A percentile compares a stretch with the other conserved stretches of the same genome.
Conservation (phyloP, 2,329 filamentous ascomycete species). For the Anthostomella pinea region DNA sequence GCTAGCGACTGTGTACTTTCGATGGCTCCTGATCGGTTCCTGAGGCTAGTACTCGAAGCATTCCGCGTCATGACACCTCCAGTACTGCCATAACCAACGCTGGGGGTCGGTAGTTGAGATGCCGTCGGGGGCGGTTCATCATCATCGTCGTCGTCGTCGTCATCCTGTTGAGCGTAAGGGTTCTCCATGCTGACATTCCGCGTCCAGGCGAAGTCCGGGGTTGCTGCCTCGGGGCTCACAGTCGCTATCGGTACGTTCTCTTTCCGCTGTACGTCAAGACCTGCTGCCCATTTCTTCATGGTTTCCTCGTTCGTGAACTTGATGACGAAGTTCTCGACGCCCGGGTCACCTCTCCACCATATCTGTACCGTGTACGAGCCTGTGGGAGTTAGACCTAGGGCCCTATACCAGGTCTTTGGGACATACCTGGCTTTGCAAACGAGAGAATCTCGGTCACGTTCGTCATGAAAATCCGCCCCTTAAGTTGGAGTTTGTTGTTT, state of each 20-base stretch:
- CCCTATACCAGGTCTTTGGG: constrained; percentile 4
- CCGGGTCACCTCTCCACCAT: constrained; percentile 96
- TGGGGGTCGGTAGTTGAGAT: constrained; percentile 33
- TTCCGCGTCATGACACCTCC: constrained; percentile 57
- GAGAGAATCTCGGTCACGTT: constrained; percentile 96
- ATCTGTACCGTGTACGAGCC: constrained; percentile 95
- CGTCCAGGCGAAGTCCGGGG: constrained; percentile 80
- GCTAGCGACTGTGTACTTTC: constrained; percentile 63
- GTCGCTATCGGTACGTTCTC: constrained; percentile 50
- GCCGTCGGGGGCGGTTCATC: constrained; percentile 28
- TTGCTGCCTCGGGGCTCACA: constrained; percentile 45
- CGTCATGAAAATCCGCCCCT: constrained; percentile 98
- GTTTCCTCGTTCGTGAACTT: constrained; percentile 87
- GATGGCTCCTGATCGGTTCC: constrained; percentile 72
- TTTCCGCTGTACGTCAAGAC: constrained; percentile 75
- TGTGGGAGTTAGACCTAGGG: constrained; percentile 33
- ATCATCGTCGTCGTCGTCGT: constrained; percentile 61
- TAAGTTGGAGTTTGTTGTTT: constrained; percentile 84
- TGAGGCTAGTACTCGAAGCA: constrained; percentile 70
- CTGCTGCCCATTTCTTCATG: constrained; percentile 87
- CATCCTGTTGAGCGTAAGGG: constrained; percentile 68
- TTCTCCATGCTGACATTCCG: constrained; percentile 71
- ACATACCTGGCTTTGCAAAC: constrained; percentile 78
- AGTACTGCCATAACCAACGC: constrained; percentile 30
- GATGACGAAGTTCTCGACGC: constrained; percentile 94